phyloP scores from a whole-genome alignment of 192 early-diverging fungal genomes.

The Geranomyces variabilis region DNA sequence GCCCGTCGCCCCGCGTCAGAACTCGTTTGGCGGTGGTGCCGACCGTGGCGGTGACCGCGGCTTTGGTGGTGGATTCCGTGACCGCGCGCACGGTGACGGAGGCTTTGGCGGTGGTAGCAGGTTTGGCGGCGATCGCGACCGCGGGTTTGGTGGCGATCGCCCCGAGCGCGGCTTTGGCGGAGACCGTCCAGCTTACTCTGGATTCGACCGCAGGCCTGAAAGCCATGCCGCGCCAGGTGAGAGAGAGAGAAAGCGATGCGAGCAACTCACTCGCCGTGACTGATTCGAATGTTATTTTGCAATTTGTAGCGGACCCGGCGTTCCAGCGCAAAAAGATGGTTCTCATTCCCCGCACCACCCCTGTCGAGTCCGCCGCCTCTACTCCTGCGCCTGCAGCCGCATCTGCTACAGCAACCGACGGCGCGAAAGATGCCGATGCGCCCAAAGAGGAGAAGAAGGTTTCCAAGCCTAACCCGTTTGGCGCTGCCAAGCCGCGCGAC shows the following conservation, averaged over 20 bases:
- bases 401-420: neutral
- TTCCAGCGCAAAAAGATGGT: conserved; percentile 46
- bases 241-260: too few species aligned
- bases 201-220: neutral
- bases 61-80: conserved; percentile 41
- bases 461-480: conserved; percentile 61
- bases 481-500: conserved; percentile 56
- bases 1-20: conserved; percentile 38
- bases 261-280: too few species aligned
- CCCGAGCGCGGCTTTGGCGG: conserved; percentile 20
- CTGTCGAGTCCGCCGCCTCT: conserved; percentile 10
- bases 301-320: neutral
- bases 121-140: conserved; percentile 15
- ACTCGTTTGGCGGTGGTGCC: conserved; percentile 47
- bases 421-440: conserved; percentile 1
- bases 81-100: conserved; percentile 38
- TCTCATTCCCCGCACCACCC: conserved; percentile 43
- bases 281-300: too few species aligned
- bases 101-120: conserved; percentile 28
- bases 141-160: conserved; percentile 27
- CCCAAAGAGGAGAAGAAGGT: conserved; percentile 35
- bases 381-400: conserved; percentile 7
- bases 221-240: neutral
- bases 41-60: conserved; percentile 12
- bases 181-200: conserved; percentile 18